Base-by-base conservation (phyloP, 768 basidiomycete species). In the Russula brevipes region DNA sequence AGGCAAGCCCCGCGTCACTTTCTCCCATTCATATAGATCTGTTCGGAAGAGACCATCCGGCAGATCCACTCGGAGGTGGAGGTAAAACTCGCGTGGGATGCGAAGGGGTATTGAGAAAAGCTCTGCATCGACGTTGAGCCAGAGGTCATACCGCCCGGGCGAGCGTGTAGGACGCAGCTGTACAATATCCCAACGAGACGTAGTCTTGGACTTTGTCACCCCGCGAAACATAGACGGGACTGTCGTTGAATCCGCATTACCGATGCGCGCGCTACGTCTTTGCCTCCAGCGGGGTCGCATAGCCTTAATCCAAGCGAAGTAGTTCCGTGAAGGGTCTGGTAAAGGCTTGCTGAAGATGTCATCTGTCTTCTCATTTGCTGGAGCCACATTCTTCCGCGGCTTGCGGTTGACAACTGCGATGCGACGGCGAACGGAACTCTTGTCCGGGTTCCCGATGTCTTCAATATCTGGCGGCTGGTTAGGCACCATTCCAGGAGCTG, bases 71-170 rank as follows among this genome's bases (percentile, higher is more conserved):
- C 94, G 87, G 60, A 96, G 80, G 71, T 98, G 95, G 62, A 98
- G 80, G 74, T 96, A 98, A 74, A 98, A 97, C 70, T 95, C 87
- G 41, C 96, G 84, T 3, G 91, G 87, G 49, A 99, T 87, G 2
- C 94, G 85, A 17, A 99, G 79, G 14, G 89, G 85, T 30, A 96
- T 81, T 17, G 87, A 78, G n/a, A 89, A 80, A 41, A 98, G 82
- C 56, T 88, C 86, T 11, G 83, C 81, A 54, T 93, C 89, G 36
- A 92, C 84, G 0, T 85, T 88, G 6, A 97, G 78, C 96, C 96
- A 98, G 42, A 98, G 74, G 19, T 84, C 82, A 74, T 88, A 98
- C 24, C 93, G 87, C 11, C 97, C 96, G 11, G 86, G 80, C 46
- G 81, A 83, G 65, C 81, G 82, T 60, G 85, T 91, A 0, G 85